Percentiles rank a stretch among this genome's conserved stretches.
Evolutionary conservation across 371 early-diverging fungal species (phyloP).

Genomic region (Mortierella sp.): DNA sequence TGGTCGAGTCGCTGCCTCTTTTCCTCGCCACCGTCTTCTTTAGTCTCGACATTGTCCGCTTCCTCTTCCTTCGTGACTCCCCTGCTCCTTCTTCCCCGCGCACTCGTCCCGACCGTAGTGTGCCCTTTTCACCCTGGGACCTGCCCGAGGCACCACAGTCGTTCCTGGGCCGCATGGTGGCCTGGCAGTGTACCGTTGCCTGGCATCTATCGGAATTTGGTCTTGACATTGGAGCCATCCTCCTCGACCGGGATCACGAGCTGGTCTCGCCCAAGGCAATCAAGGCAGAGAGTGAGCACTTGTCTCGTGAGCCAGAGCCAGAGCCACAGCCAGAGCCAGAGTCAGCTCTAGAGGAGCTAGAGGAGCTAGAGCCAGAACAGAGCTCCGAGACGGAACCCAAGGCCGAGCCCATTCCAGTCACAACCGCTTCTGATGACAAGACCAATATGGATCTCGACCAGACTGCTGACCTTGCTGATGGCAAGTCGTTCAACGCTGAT

Average conservation of each 20-base stretch:
- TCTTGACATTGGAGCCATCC: slow-evolving; percentile 18
- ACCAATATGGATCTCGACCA: no score
- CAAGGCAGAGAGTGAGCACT: no score
- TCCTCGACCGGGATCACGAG: slow-evolving; percentile 2
- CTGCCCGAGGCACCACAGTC: slow-evolving; percentile 14
- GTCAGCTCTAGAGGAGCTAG: no score
- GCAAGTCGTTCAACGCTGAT: no score
- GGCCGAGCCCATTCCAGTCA: no score
- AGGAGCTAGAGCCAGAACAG: not conserved
- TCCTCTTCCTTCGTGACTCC: slow-evolving; percentile 14
- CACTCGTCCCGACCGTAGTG: slow-evolving; percentile 5
- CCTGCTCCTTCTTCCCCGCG: slow-evolving; percentile 19
- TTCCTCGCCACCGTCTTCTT: slow-evolving; percentile 23
- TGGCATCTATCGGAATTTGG: slow-evolving; percentile 35
- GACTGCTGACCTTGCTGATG: no score
- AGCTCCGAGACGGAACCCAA: not conserved
- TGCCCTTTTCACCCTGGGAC: slow-evolving; percentile 22
- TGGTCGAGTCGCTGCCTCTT: slow-evolving; percentile 31
- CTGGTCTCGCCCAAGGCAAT: no score
- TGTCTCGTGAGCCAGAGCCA: no score
- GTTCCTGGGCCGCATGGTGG: slow-evolving; percentile 13
- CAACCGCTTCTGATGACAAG: no score
- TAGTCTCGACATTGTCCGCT: slow-evolving; percentile 19
- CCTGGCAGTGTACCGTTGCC: slow-evolving; percentile 22
- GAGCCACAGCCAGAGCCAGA: no score